Evolutionary conservation across 345 rosid species (phyloP), one percentile per base, ranked within the genome.

Genomic region (Ceriops decandra): DNA sequence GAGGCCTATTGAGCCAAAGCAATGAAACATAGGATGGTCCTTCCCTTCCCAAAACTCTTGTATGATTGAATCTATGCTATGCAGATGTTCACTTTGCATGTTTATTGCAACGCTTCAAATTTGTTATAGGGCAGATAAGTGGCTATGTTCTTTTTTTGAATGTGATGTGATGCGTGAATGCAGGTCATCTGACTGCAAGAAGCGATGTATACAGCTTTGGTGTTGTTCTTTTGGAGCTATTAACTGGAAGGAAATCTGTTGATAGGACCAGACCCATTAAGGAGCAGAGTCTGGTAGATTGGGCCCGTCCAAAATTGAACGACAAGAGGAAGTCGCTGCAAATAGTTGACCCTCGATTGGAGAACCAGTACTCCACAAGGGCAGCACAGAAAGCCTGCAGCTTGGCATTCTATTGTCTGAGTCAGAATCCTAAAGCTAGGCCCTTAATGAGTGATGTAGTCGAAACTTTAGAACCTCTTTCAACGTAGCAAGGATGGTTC

Each of bases 381-480:
- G 97, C 97, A 70, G 97, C 96, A 27, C 95, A 89, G 79, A 95
- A 88, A 76, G 96, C 99, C 28, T 91, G 96, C 86, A 91, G 95
- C 82, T 77, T 93, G 84, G 98, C 97, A 1, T 91, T 88, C 78
- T 91, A 91, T 69, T 91, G 97, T 80, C 82, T 91, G 60, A 91
- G 96, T 83, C 98, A 88, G 77, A 93, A 93, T 78, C 97, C 97
- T 2, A 93, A 93, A 81, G 98, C 98, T 47, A 89, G 97, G 74
- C 98, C 98, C 33, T 73, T 93, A 70, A 93, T 90, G 98, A 89
- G 97, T 42, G 98, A 93, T 59, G 97, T 93, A 57, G 98, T 91
- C 22, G 96, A 93, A 82, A 91, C 98, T 59, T 61, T 93, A 80
- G 96, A 89, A 77, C 96, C 99, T 69, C 77, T 88, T 89, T 74